phyloP scores from a whole-genome alignment of 2,329 filamentous ascomycete genomes.

The Paecilomyces dactylethromorphus region DNA sequence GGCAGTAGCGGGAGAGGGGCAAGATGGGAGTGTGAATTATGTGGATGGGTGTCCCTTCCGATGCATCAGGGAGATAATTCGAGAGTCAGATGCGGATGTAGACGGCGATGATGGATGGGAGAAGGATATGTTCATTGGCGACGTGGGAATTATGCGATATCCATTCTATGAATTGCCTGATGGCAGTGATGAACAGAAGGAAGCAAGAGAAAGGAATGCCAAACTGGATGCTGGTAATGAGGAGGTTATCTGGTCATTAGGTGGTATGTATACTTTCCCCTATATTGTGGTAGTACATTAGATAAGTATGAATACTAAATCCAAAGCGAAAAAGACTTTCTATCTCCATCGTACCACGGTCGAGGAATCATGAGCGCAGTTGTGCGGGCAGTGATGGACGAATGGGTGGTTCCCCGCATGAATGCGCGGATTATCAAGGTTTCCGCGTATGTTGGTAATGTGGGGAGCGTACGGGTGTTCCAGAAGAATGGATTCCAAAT shows the following conservation, averaged over 20 bases:
- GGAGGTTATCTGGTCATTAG: conserved; percentile 18
- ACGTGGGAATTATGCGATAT: conserved; percentile 15
- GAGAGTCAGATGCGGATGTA: not conserved
- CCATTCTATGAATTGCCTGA: conserved; percentile 16
- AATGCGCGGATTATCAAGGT: conserved; percentile 15
- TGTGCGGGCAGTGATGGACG: conserved; percentile 13
- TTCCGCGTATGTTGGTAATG: conserved; percentile 17
- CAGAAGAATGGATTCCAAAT: conserved; percentile 20
- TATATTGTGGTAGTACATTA: not conserved
- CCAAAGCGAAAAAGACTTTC: conserved; percentile 10
- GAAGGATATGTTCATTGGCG: conserved; percentile 13
- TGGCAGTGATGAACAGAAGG: conserved; percentile 9
- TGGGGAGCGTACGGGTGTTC: conserved; percentile 18
- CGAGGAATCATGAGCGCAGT: conserved; percentile 23
- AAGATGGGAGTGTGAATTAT: not conserved
- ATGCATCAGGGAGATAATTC: conserved; percentile 12
- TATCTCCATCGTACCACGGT: conserved; percentile 18
- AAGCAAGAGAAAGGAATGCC: conserved; percentile 12
- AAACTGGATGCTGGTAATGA: conserved; percentile 13
- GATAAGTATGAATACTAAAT: conserved; percentile 5
- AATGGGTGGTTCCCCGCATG: conserved; percentile 22
- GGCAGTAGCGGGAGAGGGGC: not conserved
- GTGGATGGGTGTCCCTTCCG: conserved; percentile 16
- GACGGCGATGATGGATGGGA: not conserved
- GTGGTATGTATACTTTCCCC: conserved; percentile 9